phyloP scores from a whole-genome alignment of 2,329 filamentous ascomycete species.

The Aspergillus sp. region DNA sequence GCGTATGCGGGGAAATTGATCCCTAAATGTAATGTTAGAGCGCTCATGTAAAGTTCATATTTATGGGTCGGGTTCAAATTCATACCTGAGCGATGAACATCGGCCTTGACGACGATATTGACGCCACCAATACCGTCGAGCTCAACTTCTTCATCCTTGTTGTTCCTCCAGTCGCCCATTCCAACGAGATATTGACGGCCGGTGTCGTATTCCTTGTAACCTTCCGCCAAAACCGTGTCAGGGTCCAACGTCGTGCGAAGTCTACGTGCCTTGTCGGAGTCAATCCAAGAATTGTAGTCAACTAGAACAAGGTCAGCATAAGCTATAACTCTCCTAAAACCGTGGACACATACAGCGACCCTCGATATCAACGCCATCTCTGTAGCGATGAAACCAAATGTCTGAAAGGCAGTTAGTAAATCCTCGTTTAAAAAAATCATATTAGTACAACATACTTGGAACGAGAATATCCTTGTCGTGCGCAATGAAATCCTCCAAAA shows the following conservation, averaged over 20 bases:
- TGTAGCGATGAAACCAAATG: slow-evolving; percentile 60
- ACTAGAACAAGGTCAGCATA: slow-evolving; percentile 53
- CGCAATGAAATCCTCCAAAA: slow-evolving; percentile 92
- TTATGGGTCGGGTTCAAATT: neutral
- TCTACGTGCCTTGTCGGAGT: slow-evolving; percentile 79
- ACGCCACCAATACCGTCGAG: slow-evolving; percentile 96
- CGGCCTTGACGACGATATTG: slow-evolving; percentile 95
- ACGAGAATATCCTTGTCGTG: slow-evolving; percentile 92
- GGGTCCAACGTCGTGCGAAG: slow-evolving; percentile 73
- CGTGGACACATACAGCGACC: slow-evolving; percentile 73
- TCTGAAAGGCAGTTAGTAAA: slow-evolving; percentile 54
- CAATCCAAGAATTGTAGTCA: slow-evolving; percentile 99
- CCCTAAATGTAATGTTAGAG: slow-evolving; percentile 53
- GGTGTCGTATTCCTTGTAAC: slow-evolving; percentile 91
- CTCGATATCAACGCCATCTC: slow-evolving; percentile 80
- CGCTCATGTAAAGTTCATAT: slow-evolving; percentile 16
- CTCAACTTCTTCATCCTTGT: slow-evolving; percentile 88
- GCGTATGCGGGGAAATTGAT: slow-evolving; percentile 97
- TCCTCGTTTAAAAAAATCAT: neutral
- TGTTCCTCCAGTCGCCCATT: slow-evolving; percentile 88
- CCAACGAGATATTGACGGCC: slow-evolving; percentile 84
- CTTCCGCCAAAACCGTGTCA: slow-evolving; percentile 84
- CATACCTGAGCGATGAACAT: slow-evolving; percentile 83
- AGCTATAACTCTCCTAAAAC: neutral
- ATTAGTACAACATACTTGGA: slow-evolving; percentile 68